Evolutionary conservation across 345 rosid genomes (phyloP).

Genomic region (Ailanthus altissimus): DNA sequence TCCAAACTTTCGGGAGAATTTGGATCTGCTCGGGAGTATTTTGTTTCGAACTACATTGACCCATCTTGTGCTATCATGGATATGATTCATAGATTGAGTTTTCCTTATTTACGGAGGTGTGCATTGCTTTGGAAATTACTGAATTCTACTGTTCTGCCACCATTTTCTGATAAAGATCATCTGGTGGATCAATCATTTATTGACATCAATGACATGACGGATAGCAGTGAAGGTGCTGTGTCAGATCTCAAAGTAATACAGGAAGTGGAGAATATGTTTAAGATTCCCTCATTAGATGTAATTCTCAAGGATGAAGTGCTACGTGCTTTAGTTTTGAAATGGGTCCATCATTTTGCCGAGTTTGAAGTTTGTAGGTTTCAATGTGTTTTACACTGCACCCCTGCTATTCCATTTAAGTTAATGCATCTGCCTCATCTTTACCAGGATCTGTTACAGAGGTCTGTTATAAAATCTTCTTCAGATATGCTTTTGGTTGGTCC

Average conservation of each 20-base stretch:
- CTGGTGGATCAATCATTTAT: slow-evolving; percentile 35
- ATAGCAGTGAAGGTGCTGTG: slow-evolving; percentile 29
- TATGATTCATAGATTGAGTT: slow-evolving; percentile 58
- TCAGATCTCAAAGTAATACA: slow-evolving; percentile 62
- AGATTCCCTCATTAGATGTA: slow-evolving; percentile 63
- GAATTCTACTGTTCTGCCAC: slow-evolving; percentile 51
- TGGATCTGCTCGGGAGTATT: slow-evolving; percentile 48
- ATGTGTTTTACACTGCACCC: slow-evolving; percentile 46
- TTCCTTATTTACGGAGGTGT: slow-evolving; percentile 93
- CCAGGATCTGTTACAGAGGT: slow-evolving; percentile 88
- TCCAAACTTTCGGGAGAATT: slow-evolving; percentile 48
- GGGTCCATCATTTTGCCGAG: slow-evolving; percentile 71
- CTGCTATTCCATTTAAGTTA: slow-evolving; percentile 78
- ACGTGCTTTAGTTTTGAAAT: slow-evolving; percentile 49
- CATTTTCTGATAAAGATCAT: slow-evolving; percentile 46
- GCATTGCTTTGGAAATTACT: slow-evolving; percentile 84
- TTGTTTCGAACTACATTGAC: slow-evolving; percentile 52
- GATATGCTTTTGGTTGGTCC: slow-evolving; percentile 12
- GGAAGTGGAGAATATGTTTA: slow-evolving; percentile 71
- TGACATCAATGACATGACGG: slow-evolving; percentile 38
- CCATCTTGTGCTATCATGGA: slow-evolving; percentile 48
- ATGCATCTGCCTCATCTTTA: slow-evolving; percentile 79
- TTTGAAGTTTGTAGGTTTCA: slow-evolving; percentile 34
- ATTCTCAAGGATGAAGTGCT: slow-evolving; percentile 54
- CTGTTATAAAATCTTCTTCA: slow-evolving; percentile 26